These are phyloP conservation scores for Typha latifolia DNA, from an alignment of 176 grass and related monocot species.

Conservation along the genomic window DNA sequence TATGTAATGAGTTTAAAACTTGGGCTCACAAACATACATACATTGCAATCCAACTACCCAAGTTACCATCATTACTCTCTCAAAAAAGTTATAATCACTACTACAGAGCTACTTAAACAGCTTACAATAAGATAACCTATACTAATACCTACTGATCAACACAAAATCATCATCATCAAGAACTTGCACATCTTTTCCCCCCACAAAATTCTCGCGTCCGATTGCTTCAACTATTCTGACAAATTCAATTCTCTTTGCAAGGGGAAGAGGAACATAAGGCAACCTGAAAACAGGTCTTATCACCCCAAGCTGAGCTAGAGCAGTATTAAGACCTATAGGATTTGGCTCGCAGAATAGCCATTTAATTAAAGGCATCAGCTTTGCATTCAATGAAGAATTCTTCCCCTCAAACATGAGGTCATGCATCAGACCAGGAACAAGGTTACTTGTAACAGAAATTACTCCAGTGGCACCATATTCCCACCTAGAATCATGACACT, in stretches of 20 bases:
- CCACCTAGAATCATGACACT: constrained; percentile 82
- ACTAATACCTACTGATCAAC: constrained; percentile 60
- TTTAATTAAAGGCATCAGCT: constrained; percentile 55
- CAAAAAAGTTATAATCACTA: background rate
- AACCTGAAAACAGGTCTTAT: constrained; percentile 57
- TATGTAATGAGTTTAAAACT: no score
- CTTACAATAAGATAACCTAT: background rate
- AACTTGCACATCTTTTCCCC: constrained; percentile 46
- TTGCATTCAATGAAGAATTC: constrained; percentile 38
- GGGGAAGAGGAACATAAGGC: constrained; percentile 69
- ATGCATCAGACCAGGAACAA: constrained; percentile 68
- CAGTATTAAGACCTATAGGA: constrained; percentile 74
- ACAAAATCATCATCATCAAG: constrained; percentile 73
- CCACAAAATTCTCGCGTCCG: constrained; percentile 63
- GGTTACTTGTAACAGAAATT: constrained; percentile 70
- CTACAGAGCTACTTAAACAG: background rate
- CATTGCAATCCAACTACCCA: background rate
- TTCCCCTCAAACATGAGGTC: constrained; percentile 56
- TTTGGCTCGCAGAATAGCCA: constrained; percentile 79
- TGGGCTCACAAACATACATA: background rate
- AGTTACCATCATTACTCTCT: background rate
- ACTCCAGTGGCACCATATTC: constrained; percentile 56
- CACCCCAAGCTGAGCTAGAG: constrained; percentile 67
- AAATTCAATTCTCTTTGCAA: constrained; percentile 60
- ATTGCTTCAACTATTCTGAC: constrained; percentile 52